Evolutionary conservation across 306 rosid genomes (phyloP).

Genomic region (Gleditsia sinensis): DNA sequence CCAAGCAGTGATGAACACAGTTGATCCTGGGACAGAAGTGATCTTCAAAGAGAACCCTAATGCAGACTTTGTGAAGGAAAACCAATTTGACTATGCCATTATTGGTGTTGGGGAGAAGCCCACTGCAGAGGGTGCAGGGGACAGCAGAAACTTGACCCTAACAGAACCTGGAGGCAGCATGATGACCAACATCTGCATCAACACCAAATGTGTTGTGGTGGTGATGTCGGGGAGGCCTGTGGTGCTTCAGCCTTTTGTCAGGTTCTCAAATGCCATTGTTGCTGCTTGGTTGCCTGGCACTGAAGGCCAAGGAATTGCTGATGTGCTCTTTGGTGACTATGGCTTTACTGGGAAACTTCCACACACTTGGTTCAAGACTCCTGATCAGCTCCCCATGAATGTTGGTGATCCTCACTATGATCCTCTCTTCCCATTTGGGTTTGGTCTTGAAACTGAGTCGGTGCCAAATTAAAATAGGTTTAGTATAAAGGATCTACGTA

Average conservation of each 20-base stretch:
- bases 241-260: neutral
- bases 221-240: neutral
- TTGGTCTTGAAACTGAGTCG: neutral
- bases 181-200: neutral
- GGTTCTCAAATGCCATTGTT: neutral
- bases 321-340: slow-evolving; percentile 13
- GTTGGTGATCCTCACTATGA: slow-evolving; percentile 10
- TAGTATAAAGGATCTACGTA: too few species aligned
- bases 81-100: neutral
- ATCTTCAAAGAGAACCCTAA: neutral
- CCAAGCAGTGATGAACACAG: neutral
- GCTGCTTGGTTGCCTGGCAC: slow-evolving; percentile 2
- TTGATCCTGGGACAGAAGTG: neutral
- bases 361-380: neutral
- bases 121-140: neutral
- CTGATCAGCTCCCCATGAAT: neutral
- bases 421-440: slow-evolving; percentile 4
- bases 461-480: neutral
- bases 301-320: slow-evolving; percentile 20
- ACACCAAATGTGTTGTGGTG: neutral
- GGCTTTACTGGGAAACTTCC: neutral
- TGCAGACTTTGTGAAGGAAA: neutral
- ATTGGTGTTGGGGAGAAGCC: neutral
- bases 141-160: neutral
- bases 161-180: neutral